These are phyloP conservation scores for Aspergillus sp. DNA, from an alignment of 2,329 filamentous ascomycete species.

Conservation along the genomic window DNA sequence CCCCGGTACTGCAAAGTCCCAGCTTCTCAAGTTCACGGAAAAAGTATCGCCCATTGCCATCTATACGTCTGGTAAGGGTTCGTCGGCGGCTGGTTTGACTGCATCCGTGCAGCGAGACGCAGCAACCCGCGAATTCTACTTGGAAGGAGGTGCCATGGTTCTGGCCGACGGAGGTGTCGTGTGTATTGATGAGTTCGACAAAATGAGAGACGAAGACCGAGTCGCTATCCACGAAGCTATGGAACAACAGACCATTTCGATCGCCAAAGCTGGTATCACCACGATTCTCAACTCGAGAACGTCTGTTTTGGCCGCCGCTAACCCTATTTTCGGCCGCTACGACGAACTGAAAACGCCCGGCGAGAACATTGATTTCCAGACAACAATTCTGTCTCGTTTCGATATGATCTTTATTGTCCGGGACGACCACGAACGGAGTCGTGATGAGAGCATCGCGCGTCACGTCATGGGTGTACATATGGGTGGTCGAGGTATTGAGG, in stretches of 20 bases:
- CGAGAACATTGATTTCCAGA: slow-evolving; percentile 99
- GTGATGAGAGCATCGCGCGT: slow-evolving; percentile 89
- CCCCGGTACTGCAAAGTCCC: slow-evolving; percentile 96
- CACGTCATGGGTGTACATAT: slow-evolving; percentile 98
- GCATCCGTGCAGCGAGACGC: slow-evolving; percentile 94
- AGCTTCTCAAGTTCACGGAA: slow-evolving; percentile 95
- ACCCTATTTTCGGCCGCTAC: slow-evolving; percentile 96
- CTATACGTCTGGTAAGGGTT: slow-evolving; percentile 97
- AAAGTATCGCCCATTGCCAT: slow-evolving; percentile 96
- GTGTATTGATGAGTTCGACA: slow-evolving; percentile 99
- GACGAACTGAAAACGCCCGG: slow-evolving; percentile 97
- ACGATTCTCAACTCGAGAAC: slow-evolving; percentile 96
- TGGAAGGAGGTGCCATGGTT: slow-evolving; percentile 98
- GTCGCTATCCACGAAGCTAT: slow-evolving; percentile 99
- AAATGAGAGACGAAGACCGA: slow-evolving; percentile 97
- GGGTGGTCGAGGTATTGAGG: slow-evolving; percentile 79
- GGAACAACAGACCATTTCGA: slow-evolving; percentile 99
- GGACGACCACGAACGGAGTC: slow-evolving; percentile 85
- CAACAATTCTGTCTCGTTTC: slow-evolving; percentile 95
- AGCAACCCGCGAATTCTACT: slow-evolving; percentile 90
- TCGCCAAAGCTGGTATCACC: slow-evolving; percentile 97
- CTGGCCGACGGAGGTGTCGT: slow-evolving; percentile 95
- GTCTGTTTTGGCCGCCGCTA: slow-evolving; percentile 91
- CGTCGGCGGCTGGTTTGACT: slow-evolving; percentile 93
- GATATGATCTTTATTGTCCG: slow-evolving; percentile 99